These are phyloP conservation scores for Aureobasidium pullulans DNA, from an alignment of 2,329 filamentous ascomycete species.

Conservation along the genomic window DNA sequence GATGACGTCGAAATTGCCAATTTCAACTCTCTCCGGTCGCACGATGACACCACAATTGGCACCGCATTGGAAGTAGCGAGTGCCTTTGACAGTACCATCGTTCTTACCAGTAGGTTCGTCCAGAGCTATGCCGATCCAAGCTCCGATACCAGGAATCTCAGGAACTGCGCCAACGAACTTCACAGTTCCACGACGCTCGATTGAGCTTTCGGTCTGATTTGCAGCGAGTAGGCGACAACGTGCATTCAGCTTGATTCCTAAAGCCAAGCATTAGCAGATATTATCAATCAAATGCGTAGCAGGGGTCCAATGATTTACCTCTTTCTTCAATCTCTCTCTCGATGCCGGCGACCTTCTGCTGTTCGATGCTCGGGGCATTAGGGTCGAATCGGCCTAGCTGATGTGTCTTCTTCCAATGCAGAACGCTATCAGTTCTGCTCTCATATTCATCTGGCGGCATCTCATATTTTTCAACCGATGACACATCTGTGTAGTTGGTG, in stretches of 20 bases:
- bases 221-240: conserved; percentile 45
- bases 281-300: background rate
- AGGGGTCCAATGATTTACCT: conserved; percentile 32
- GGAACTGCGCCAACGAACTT: conserved; percentile 66
- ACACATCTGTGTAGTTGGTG: conserved; percentile 73
- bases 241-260: conserved; percentile 36
- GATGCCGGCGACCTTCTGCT: conserved; percentile 62
- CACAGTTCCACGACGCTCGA: conserved; percentile 58
- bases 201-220: conserved; percentile 42
- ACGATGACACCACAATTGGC: conserved; percentile 73
- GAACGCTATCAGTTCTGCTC: conserved; percentile 75
- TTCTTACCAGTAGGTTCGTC: conserved; percentile 80
- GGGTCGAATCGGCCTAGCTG: conserved; percentile 96
- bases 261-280: background rate
- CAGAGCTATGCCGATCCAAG: conserved; percentile 65
- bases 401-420: conserved; percentile 92
- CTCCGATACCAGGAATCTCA: conserved; percentile 56
- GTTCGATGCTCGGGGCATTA: conserved; percentile 63
- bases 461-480: conserved; percentile 78
- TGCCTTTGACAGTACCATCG: conserved; percentile 61
- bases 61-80: conserved; percentile 62
- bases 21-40: conserved; percentile 67
- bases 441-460: conserved; percentile 85
- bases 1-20: conserved; percentile 60
- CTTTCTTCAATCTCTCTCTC: conserved; percentile 62